These are phyloP conservation scores for Dendryphion nanum DNA, from an alignment of 2,329 filamentous ascomycete genomes.

Conservation along the genomic window DNA sequence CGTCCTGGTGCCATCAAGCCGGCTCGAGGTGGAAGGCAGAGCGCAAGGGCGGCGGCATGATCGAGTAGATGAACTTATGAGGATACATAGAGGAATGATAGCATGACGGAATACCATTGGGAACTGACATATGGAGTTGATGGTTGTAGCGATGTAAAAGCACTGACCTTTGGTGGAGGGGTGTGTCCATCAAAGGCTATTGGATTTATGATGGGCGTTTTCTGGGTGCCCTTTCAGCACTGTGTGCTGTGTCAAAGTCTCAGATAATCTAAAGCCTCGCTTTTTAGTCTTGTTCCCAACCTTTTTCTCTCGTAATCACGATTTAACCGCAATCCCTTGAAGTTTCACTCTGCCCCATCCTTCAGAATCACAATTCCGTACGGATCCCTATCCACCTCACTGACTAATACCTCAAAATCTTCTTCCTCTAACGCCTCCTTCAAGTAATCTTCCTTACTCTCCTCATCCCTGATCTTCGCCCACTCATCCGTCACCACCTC, in stretches of 20 bases:
- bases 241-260: too few relatives aligned
- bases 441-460: constrained; percentile 38
- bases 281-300: too few relatives aligned
- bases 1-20: constrained; percentile 43
- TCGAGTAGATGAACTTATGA: too few relatives aligned
- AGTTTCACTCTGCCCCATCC: neutral
- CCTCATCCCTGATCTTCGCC: constrained; percentile 47
- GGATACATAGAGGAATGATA: neutral
- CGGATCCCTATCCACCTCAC: constrained; percentile 80
- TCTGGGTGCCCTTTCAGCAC: too few relatives aligned
- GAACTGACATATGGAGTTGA: too few relatives aligned
- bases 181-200: too few relatives aligned
- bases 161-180: too few relatives aligned
- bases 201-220: too few relatives aligned
- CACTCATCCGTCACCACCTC: constrained; percentile 58
- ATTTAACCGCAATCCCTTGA: too few relatives aligned
- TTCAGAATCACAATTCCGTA: constrained; percentile 64
- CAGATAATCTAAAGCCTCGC: too few relatives aligned
- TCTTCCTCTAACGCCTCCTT: constrained; percentile 53
- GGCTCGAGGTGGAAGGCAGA: constrained; percentile 23
- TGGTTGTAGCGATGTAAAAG: too few relatives aligned
- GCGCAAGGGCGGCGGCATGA: constrained; percentile 26
- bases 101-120: constrained; percentile 1
- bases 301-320: too few relatives aligned
- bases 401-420: constrained; percentile 67